Base-by-base conservation (phyloP, 495 filamentous ascomycete genomes). In the Aspergillus ostianus region DNA sequence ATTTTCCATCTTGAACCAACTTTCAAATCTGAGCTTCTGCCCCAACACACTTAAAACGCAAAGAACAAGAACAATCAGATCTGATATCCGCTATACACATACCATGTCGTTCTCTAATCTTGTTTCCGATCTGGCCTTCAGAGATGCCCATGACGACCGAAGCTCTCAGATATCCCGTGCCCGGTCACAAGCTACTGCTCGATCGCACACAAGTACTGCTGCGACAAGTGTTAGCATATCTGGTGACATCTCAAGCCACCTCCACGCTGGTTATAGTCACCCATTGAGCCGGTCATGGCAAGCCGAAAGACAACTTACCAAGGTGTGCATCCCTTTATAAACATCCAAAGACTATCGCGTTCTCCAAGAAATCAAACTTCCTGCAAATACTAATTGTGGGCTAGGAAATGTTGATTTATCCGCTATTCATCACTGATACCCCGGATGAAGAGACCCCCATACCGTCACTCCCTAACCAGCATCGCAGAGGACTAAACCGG, bases 321-420 rank as follows among this genome's bases (percentile, higher is more conserved):
- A 98, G 85, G 93, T 92, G 60, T 53, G 79, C 61, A 54, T 15
- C 36, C 21, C 23, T 10, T 23, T 10, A 19, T 55, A 1, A 9
- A 20, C 32, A 23, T 55, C 21, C 20, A 8, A 26, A 26, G 2
- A 26, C 23, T 26, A 26, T 26, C 23, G 2, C 23, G 4, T 26
- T 4, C 2, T 47, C n/a, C n/a, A n/a, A n/a, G n/a, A n/a, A n/a
- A n/a, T n/a, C n/a, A n/a, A n/a, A n/a, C n/a, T 41, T 2, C 23
- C n/a, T 41, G 15, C 13, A 7, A 20, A 23, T 27, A 53, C 49
- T 56, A 64, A 59, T 46, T 46, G 30, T 10, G 44, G 46, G 47
- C 4, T 64, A 96, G 93, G 92, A 92, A 32, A 98, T 98, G 93
- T 85, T 98, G 64, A 96, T 98, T 54, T 97, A 95, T 73, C 94